A percentile compares a stretch with the other conserved stretches of the same genome.
phyloP scores from a whole-genome alignment of 805 yeast genomes.

The Candida alai region DNA sequence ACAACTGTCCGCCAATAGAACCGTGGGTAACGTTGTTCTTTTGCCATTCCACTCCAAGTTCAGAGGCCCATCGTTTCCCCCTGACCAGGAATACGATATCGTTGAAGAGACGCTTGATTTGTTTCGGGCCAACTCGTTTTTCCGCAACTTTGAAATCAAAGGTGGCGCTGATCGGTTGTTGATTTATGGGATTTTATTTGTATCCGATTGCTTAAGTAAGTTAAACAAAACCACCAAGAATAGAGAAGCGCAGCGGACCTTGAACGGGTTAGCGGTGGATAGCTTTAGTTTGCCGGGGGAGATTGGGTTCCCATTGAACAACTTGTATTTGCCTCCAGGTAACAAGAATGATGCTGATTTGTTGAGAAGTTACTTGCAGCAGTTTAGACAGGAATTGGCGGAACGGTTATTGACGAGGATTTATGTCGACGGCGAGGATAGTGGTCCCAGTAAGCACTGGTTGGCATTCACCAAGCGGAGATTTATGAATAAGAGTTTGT shows the following conservation, averaged over 20 bases:
- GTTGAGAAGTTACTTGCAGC: conserved; percentile 77
- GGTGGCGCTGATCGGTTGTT: conserved; percentile 91
- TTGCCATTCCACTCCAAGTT: conserved; percentile 79
- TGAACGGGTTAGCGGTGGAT: conserved; percentile 84
- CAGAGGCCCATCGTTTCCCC: conserved; percentile 87
- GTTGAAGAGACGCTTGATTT: conserved; percentile 88
- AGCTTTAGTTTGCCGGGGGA: conserved; percentile 93
- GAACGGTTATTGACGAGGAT: conserved; percentile 72
- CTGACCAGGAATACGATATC: conserved; percentile 75
- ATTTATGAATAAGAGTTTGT: conserved; percentile 90
- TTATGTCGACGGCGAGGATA: conserved; percentile 48
- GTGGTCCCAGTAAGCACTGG: conserved; percentile 87
- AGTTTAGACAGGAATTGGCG: conserved; percentile 92
- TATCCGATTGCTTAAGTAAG: conserved; percentile 77
- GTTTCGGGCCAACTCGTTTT: conserved; percentile 93
- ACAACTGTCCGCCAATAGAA: conserved; percentile 46
- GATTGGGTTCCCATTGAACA: conserved; percentile 87
- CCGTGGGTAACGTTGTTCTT: conserved; percentile 77
- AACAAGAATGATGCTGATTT: conserved; percentile 75
- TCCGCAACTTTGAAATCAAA: conserved; percentile 94
- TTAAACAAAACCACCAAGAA: conserved; percentile 47
- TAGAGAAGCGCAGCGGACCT: conserved; percentile 59
- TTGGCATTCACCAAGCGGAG: conserved; percentile 90
- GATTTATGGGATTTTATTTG: conserved; percentile 88
- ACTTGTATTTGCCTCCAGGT: conserved; percentile 68